Conservation (phyloP, 306 rosid species). For the Casuarina equisetifolia region DNA sequence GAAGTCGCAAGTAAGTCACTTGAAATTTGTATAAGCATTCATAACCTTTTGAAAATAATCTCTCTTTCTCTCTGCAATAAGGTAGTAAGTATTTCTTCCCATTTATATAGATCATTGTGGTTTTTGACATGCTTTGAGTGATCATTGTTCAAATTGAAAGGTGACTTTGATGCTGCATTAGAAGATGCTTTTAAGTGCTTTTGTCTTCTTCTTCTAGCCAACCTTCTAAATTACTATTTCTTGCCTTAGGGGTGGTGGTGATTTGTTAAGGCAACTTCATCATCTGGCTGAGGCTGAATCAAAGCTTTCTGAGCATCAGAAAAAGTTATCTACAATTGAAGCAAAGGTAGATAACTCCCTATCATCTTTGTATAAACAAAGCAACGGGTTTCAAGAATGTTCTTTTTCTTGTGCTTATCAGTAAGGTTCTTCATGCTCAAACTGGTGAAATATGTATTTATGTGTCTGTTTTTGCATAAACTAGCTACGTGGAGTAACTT, state of each 20-base stretch:
- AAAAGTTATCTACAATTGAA: conserved; percentile 64
- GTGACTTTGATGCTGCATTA: conserved; percentile 11
- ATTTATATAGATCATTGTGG: background rate
- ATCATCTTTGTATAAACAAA: background rate
- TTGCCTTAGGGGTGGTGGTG: conserved; percentile 84
- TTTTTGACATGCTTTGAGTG: conserved; percentile 13
- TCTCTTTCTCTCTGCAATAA: conserved; percentile 1
- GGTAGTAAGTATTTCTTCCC: conserved; percentile 7
- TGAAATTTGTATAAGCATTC: conserved; percentile 18
- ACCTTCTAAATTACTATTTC: conserved; percentile 15
- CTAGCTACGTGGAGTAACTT: background rate
- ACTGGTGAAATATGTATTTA: background rate
- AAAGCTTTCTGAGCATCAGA: conserved; percentile 64
- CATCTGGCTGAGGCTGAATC: conserved; percentile 75
- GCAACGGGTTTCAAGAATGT: background rate
- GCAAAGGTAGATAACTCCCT: conserved; percentile 53
- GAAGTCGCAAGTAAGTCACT: conserved; percentile 86
- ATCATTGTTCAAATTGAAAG: conserved; percentile 13
- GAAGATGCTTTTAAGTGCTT: conserved; percentile 23
- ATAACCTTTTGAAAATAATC: conserved; percentile 10
- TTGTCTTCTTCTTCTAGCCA: conserved; percentile 23
- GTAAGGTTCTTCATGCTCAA: background rate
- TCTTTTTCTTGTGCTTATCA: background rate
- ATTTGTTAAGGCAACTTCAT: conserved; percentile 77
- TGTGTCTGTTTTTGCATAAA: background rate